A percentile compares a stretch with the other conserved stretches of the same genome.
Conservation (phyloP, 306 rosid species). For the Citrullus colocynthis region DNA sequence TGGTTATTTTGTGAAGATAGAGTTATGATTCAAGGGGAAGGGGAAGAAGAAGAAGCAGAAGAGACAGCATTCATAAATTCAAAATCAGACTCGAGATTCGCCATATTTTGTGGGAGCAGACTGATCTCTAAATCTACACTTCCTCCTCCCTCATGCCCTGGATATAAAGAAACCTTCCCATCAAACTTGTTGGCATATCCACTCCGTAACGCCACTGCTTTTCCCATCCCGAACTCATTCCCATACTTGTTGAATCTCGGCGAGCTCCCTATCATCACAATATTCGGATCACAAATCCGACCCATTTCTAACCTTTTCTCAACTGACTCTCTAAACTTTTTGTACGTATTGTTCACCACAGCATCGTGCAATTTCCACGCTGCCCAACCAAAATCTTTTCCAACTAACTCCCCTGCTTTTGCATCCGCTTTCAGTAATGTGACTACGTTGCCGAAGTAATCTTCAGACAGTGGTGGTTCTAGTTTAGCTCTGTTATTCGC, state of each 20-base stretch:
- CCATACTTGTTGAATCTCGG: slow-evolving; percentile 8
- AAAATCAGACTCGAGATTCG: too few species aligned
- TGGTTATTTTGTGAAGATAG: too few species aligned
- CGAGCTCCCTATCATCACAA: slow-evolving; percentile 35
- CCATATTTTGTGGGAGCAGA: too few species aligned
- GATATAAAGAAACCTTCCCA: slow-evolving; percentile 31
- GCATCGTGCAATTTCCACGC: not conserved
- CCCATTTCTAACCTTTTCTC: slow-evolving; percentile 16
- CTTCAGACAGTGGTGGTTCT: slow-evolving; percentile 24
- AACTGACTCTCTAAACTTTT: not conserved
- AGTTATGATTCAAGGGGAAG: too few species aligned
- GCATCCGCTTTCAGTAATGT: not conserved
- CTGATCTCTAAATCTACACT: too few species aligned
- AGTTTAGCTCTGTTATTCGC: slow-evolving; percentile 30
- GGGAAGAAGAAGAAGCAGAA: too few species aligned
- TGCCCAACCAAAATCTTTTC: too few species aligned
- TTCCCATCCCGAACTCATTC: slow-evolving; percentile 61
- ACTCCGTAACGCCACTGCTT: slow-evolving; percentile 34
- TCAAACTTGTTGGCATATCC: slow-evolving; percentile 38
- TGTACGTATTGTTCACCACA: slow-evolving; percentile 18
- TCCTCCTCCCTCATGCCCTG: slow-evolving; percentile 10
- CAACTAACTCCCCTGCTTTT: too few species aligned
- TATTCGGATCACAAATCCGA: not conserved
- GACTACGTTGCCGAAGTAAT: slow-evolving; percentile 38
- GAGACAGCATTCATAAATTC: too few species aligned